phyloP scores from a whole-genome alignment of 2,329 filamentous ascomycete genomes.

The Thermoascus crustaceus region DNA sequence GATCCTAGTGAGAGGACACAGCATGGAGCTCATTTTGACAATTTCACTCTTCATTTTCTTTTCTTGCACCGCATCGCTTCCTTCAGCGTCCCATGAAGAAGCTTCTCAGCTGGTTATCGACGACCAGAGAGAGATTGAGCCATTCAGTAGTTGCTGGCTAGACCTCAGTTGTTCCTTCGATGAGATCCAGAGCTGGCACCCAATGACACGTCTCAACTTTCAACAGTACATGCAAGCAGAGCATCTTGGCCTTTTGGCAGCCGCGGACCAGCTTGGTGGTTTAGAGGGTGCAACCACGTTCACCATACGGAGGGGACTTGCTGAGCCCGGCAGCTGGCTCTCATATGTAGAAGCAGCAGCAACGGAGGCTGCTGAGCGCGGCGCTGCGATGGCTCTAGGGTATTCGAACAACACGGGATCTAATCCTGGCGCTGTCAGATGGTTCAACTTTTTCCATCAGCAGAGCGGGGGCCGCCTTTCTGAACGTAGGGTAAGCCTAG shows the following conservation, averaged over 20 bases:
- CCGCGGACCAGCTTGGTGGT: constrained; percentile 14
- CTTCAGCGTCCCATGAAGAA: not conserved
- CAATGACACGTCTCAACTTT: constrained; percentile 14
- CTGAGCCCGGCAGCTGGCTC: constrained; percentile 12
- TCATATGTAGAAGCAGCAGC: constrained; percentile 9
- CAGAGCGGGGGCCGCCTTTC: not conserved
- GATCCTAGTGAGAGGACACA: not conserved
- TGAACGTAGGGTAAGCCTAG: not conserved
- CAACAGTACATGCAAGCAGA: constrained; percentile 15
- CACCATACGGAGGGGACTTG: constrained; percentile 15
- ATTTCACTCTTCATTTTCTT: constrained; percentile 5
- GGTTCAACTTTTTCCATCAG: constrained; percentile 1
- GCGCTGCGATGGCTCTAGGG: constrained; percentile 6
- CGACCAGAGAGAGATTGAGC: not conserved
- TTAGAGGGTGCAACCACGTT: constrained; percentile 16
- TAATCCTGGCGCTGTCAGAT: constrained; percentile 6
- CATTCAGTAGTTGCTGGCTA: constrained; percentile 11
- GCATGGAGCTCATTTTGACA: constrained; percentile 7
- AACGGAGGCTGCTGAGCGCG: constrained; percentile 6
- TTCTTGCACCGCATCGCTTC: not conserved
- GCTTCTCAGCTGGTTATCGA: constrained; percentile 1
- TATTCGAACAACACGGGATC: constrained; percentile 5
- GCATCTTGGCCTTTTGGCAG: constrained; percentile 10
- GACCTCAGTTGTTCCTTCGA: constrained; percentile 14
- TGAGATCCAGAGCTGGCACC: constrained; percentile 14